A percentile compares a stretch with the other conserved stretches of the same genome.
These are phyloP conservation scores for Talaromyces ruber DNA, from an alignment of 495 filamentous ascomycete species.

Conservation along the genomic window DNA sequence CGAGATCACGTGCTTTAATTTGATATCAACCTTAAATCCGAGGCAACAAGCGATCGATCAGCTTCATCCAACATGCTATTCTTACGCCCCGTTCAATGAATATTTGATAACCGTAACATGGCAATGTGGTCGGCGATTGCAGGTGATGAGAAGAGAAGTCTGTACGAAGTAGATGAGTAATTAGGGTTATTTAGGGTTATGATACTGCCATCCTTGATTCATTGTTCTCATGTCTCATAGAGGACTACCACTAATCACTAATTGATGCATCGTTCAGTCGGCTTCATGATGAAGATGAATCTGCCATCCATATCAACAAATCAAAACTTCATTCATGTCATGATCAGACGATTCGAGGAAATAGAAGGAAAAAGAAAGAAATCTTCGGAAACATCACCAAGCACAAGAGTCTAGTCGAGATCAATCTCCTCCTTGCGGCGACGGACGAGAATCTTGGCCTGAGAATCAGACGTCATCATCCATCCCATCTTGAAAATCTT, in stretches of 20 bases:
- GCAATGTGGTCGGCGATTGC: not conserved
- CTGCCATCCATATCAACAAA: not conserved
- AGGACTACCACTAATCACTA: not conserved
- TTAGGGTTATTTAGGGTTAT: not conserved
- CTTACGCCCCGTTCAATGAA: too few relatives aligned
- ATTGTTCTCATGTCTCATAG: not conserved
- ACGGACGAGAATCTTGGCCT: not conserved
- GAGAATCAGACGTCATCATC: not conserved
- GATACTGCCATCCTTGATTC: not conserved
- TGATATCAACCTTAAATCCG: not conserved
- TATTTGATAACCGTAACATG: not conserved
- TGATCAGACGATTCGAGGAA: not conserved
- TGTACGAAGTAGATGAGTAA: not conserved
- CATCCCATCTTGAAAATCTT: not conserved
- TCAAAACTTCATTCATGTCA: not conserved
- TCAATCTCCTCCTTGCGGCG: conserved; percentile 1
- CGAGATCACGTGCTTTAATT: not conserved
- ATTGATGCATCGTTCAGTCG: not conserved
- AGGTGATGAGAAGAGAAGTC: not conserved
- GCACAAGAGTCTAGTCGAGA: not conserved
- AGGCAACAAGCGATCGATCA: not conserved
- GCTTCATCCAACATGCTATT: too few relatives aligned
- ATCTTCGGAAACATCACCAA: not conserved
- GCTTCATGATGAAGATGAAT: not conserved
- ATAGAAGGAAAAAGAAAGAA: not conserved